Base-by-base conservation (phyloP, 2,329 filamentous ascomycete genomes). In the Stromatinia cepivora region DNA sequence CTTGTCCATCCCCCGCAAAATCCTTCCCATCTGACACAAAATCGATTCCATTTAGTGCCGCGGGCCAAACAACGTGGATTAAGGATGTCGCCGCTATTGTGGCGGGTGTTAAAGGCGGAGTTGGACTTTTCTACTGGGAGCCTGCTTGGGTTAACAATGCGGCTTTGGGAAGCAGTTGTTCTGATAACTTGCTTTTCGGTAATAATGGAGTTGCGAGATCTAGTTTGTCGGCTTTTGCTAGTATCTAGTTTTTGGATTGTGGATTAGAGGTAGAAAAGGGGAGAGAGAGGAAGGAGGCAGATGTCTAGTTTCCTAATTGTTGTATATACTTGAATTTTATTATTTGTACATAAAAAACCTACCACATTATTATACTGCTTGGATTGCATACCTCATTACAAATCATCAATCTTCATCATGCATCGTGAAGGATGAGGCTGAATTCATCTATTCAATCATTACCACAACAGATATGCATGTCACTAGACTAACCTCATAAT, bases 71-170 rank as follows among this genome's bases (percentile, higher is more conserved):
- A 1, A 82, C 81, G 2, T 92, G 88, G 79, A 79, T 92, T 66
- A 81, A 86, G 78, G 80, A 84, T 69, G 82, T 92, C 25, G 88
- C 88, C 0, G 80, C 80, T 1, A 81, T 87, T 1, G 84, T 92
- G 0, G 80, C 81, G 1, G 82, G 79, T 1, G 84, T 87, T 0
- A 81, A 78, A 1, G 83, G 84, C 1, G 88, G 88, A 0, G 78
- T 81, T 39, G 90, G 89, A 0, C 57, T 92, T 10, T 92, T 89
- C 71, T 92, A 92, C 73, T 92, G 90, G 90, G 90, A 93, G 77
- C 89, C 89, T 0, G 87, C 86, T 0, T 92, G 89, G 89, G 81
- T 92, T 71, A 82, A 87, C 54, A 92, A 91, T 78, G 84, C 85
- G 15, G 84, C 79, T 0, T 78, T 92, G 65, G 89, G 89, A 1